Evolutionary conservation across 176 grass and related monocot genomes (phyloP).

Genomic region (Lolium rigidum): DNA sequence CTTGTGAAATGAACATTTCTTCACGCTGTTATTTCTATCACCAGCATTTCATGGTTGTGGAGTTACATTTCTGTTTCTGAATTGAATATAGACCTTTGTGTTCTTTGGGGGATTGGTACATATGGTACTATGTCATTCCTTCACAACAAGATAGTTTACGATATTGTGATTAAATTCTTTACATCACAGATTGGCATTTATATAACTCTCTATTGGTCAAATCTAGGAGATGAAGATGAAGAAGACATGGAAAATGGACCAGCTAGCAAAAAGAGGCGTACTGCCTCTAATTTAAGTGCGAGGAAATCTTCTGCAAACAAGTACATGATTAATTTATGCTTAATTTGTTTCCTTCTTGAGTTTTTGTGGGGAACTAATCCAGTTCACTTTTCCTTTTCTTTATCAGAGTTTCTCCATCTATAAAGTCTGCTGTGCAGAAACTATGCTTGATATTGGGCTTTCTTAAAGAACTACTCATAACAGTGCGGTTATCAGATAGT

Average conservation of each 20-base stretch:
- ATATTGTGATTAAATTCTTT: constrained; percentile 29
- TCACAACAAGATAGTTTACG: constrained; percentile 27
- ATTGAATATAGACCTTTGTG: constrained; percentile 22
- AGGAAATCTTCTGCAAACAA: constrained; percentile 82
- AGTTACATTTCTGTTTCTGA: constrained; percentile 25
- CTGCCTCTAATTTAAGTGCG: constrained; percentile 57
- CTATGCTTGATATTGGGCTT: constrained; percentile 94
- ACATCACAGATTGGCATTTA: constrained; percentile 20
- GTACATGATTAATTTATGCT: constrained; percentile 48
- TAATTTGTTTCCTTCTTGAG: constrained; percentile 11
- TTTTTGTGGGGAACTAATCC: constrained; percentile 36
- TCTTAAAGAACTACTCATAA: constrained; percentile 86
- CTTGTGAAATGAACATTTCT: constrained; percentile 7
- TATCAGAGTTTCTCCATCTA: constrained; percentile 74
- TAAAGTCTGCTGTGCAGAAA: constrained; percentile 86
- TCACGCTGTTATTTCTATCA: constrained; percentile 2
- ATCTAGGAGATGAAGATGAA: constrained; percentile 88
- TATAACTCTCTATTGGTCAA: constrained; percentile 39
- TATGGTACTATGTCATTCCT: constrained; percentile 20
- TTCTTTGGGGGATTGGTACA: constrained; percentile 2
- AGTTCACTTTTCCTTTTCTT: constrained; percentile 39
- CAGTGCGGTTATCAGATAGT: constrained; percentile 84
- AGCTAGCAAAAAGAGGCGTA: constrained; percentile 83
- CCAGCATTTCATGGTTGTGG: constrained; percentile 22
- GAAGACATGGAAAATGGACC: constrained; percentile 76